A percentile compares a stretch with the other conserved stretches of the same genome.
phyloP scores from a whole-genome alignment of 2,329 filamentous ascomycete genomes.

The Aureobasidium melanogenum region DNA sequence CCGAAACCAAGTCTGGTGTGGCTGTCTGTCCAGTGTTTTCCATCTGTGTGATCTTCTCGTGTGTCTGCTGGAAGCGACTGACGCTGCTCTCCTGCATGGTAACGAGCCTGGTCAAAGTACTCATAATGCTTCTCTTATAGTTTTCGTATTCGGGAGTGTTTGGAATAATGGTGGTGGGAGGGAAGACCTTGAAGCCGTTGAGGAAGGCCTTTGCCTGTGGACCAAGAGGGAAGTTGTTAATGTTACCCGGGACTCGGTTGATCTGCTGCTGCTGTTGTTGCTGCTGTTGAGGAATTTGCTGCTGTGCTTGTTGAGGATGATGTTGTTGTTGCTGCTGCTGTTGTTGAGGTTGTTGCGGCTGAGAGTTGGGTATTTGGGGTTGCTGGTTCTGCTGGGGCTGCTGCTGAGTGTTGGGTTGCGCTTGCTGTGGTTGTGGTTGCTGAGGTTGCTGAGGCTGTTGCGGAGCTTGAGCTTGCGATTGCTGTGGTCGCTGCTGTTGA shows the following conservation, averaged over 20 bases:
- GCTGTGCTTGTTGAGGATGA: slow-evolving; percentile 14
- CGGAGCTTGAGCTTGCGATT: slow-evolving; percentile 4
- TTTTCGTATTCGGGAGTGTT: slow-evolving; percentile 13
- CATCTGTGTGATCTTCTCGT: slow-evolving; percentile 5
- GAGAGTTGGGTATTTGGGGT: slow-evolving; percentile 10
- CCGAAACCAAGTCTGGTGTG: slow-evolving; percentile 5
- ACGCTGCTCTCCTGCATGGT: slow-evolving; percentile 12
- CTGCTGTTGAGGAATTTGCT: slow-evolving; percentile 12
- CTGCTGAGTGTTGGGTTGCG: slow-evolving; percentile 13
- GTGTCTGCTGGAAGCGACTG: background rate
- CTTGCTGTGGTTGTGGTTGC: slow-evolving; percentile 13
- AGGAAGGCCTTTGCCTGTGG: slow-evolving; percentile 19
- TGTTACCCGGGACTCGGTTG: slow-evolving; percentile 19
- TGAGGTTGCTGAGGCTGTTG: slow-evolving; percentile 14
- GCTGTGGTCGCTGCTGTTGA: background rate
- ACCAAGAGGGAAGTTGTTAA: slow-evolving; percentile 20
- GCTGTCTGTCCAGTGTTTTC: slow-evolving; percentile 9
- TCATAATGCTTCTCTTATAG: slow-evolving; percentile 13
- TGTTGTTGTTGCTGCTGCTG: slow-evolving; percentile 12
- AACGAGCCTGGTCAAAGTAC: background rate
- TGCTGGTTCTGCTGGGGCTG: slow-evolving; percentile 10
- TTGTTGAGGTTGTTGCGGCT: slow-evolving; percentile 19
- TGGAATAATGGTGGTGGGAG: slow-evolving; percentile 7
- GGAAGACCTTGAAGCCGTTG: slow-evolving; percentile 12
- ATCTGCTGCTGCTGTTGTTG: slow-evolving; percentile 22